Base-by-base conservation (phyloP, 495 filamentous ascomycete genomes). In the Neurospora sp. region DNA sequence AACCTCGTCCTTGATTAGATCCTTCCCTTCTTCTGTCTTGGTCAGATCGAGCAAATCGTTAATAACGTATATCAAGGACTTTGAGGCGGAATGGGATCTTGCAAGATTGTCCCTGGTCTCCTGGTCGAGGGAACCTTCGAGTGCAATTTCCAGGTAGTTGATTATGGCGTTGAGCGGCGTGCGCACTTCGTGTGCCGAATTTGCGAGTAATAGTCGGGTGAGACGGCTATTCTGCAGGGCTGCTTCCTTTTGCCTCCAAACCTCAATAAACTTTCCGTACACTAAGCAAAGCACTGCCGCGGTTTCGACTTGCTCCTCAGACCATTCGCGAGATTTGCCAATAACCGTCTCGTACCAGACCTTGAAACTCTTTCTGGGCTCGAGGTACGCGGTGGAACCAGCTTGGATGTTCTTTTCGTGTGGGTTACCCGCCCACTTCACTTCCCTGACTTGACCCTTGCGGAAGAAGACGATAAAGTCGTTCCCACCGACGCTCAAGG, bases 381-480 rank as follows among this genome's bases (percentile, higher is more conserved):
- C 92, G 0, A 95, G 84, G 76, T 90, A 93, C 8, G 83, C 89
- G 39, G 87, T 82, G 1, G 91, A 93, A 3, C 91, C 92, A 75
- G 89, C 85, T 77, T 86, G 88, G 72, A 91, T 80, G 39, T 83
- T 88, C 75, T 94, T 95, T 68, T 95, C 93, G 76, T 98, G 94
- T 0, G 94, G 94, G 79, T 98, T 98, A 2, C 95, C 94, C 1
- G 94, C 95, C 94, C 94, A 97, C 79, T 90, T 93, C 7, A 97
- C 93, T 76, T 96, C 89, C 68, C 87, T 90, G 14, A 91, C 74
- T 74, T 95, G 92, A 1, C 93, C 90, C 73, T 88, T 92, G 6
- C 94, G 89, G 82, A 97, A 97, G 76, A 98, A 97, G 0, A 94
- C 92, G 53, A 98, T 97, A 77, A 97, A 97, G 75, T 98, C 94